A percentile compares a stretch with the other conserved stretches of the same genome.
These are phyloP conservation scores for Leccinum sublutescens DNA, from an alignment of 768 basidiomycete species.

Conservation along the genomic window DNA sequence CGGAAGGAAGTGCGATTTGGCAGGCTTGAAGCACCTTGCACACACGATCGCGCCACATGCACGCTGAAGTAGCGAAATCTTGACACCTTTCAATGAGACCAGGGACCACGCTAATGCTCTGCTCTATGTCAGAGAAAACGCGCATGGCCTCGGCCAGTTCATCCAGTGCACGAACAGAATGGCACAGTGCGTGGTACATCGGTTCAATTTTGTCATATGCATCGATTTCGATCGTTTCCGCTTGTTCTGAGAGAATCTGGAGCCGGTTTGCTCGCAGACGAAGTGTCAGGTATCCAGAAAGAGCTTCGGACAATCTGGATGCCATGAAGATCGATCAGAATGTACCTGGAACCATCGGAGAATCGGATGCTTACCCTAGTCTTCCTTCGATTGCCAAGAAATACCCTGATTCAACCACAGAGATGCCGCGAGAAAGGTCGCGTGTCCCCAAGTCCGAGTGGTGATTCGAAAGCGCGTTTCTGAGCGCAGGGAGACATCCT, in stretches of 20 bases:
- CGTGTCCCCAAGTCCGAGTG: slow-evolving; percentile 83
- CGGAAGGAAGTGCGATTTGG: slow-evolving; percentile 24
- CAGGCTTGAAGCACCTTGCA: slow-evolving; percentile 17
- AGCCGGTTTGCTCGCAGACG: slow-evolving; percentile 19
- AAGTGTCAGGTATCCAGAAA: slow-evolving; percentile 17
- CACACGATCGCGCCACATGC: slow-evolving; percentile 30
- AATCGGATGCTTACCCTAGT: slow-evolving; percentile 51
- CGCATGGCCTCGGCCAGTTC: slow-evolving; percentile 38
- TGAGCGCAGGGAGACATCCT: slow-evolving; percentile 62
- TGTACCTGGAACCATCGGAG: background rate
- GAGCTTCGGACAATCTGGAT: slow-evolving; percentile 18
- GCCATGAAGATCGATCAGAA: background rate
- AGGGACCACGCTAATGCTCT: slow-evolving; percentile 13
- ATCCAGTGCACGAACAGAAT: slow-evolving; percentile 32
- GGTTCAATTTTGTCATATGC: slow-evolving; percentile 12
- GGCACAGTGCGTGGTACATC: slow-evolving; percentile 18
- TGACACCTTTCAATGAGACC: slow-evolving; percentile 31
- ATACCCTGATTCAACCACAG: slow-evolving; percentile 77
- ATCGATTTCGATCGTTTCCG: slow-evolving; percentile 23
- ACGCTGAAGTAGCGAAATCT: slow-evolving; percentile 24
- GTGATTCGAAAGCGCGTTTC: slow-evolving; percentile 62
- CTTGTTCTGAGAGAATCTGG: slow-evolving; percentile 17
- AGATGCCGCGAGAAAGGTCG: slow-evolving; percentile 78
- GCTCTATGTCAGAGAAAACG: slow-evolving; percentile 35
- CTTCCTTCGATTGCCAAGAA: slow-evolving; percentile 62